Evolutionary conservation across 2,329 filamentous ascomycete genomes (phyloP).

Genomic region (Trichocomaceae sp.): DNA sequence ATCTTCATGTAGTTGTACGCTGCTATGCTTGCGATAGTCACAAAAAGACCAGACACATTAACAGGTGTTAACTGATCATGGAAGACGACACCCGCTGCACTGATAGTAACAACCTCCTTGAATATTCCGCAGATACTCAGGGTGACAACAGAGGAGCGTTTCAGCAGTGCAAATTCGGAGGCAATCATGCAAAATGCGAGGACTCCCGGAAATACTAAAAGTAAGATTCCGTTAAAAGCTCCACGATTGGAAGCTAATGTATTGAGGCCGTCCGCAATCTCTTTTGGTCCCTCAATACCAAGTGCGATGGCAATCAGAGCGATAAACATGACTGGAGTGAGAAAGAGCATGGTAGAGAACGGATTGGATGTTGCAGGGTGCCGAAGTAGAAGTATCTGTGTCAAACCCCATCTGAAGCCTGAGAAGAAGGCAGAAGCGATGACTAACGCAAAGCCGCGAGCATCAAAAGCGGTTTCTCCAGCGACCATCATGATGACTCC

Average conservation of each 20-base stretch:
- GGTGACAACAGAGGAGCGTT: constrained; percentile 92
- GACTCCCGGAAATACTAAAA: constrained; percentile 81
- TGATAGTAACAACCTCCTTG: constrained; percentile 96
- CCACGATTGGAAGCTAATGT: constrained; percentile 64
- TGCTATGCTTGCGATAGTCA: constrained; percentile 79
- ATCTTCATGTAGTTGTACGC: constrained; percentile 96
- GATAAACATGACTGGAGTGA: constrained; percentile 95
- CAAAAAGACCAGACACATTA: constrained; percentile 79
- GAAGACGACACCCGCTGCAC: constrained; percentile 79
- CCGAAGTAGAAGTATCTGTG: constrained; percentile 86
- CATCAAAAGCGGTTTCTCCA: constrained; percentile 83
- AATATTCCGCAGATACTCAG: constrained; percentile 96
- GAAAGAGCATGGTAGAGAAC: constrained; percentile 93
- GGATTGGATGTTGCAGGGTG: constrained; percentile 95
- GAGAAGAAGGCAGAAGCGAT: constrained; percentile 93
- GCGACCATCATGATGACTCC: constrained; percentile 98
- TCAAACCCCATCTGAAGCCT: constrained; percentile 97
- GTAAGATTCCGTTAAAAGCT: constrained; percentile 55
- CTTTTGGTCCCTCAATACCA: constrained; percentile 71
- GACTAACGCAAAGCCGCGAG: constrained; percentile 81
- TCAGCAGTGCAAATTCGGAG: constrained; percentile 88
- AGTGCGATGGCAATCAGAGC: constrained; percentile 73
- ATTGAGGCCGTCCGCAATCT: constrained; percentile 60
- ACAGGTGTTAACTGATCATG: constrained; percentile 79
- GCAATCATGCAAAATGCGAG: constrained; percentile 96